Evolutionary conservation across 1,284 basidiomycete genomes (phyloP).

Genomic region (Ceratobasidium sp.): DNA sequence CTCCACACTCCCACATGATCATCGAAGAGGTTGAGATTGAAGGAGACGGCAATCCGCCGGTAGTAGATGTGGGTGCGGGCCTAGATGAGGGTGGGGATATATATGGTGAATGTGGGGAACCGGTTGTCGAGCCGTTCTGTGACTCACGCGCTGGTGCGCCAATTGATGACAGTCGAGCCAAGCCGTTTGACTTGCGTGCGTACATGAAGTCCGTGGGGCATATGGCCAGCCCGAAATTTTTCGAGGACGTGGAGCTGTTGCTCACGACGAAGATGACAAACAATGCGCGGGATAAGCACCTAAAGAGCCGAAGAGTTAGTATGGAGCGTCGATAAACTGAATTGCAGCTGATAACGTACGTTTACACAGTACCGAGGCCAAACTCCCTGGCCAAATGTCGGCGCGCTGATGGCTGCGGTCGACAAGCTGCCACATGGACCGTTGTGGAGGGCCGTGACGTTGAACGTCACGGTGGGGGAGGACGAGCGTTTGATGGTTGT

Average conservation of each 20-base stretch:
- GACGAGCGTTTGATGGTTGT: not conserved
- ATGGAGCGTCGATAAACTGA: no score
- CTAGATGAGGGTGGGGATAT: not conserved
- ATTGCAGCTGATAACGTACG: not conserved
- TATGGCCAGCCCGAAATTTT: not conserved
- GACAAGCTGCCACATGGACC: not conserved
- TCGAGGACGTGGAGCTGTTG: conserved; percentile 8
- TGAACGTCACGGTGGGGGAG: not conserved
- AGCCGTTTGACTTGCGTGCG: conserved; percentile 5
- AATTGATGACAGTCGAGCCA: not conserved
- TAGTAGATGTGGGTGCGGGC: no score
- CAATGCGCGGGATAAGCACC: not conserved
- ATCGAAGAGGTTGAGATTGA: not conserved
- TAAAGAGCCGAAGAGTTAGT: conserved; percentile 28
- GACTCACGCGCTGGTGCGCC: not conserved
- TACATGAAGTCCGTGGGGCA: not conserved
- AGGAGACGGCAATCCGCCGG: not conserved
- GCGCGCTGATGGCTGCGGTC: not conserved
- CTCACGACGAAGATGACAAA: conserved; percentile 26
- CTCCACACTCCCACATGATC: no score
- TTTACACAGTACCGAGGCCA: not conserved
- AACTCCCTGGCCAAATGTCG: not conserved
- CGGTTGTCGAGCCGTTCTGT: not conserved
- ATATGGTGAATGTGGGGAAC: not conserved
- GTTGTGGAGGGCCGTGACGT: not conserved